Evolutionary conservation across 768 basidiomycete species (phyloP), one percentile per base, ranked within the genome.

Genomic region (Lentinula boryana): DNA sequence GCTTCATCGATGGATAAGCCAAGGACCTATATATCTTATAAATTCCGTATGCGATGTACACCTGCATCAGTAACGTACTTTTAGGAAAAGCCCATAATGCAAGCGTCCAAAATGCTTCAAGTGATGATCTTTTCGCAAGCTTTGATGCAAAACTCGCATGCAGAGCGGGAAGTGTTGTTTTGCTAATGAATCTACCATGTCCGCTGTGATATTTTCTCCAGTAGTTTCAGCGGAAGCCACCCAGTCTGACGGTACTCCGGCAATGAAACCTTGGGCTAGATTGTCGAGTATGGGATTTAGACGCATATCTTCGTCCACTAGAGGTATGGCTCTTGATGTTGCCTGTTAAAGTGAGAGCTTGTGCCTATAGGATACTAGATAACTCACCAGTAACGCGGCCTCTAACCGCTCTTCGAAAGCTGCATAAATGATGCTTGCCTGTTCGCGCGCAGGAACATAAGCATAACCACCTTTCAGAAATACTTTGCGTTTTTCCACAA

Each of bases 1-100:
- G 97, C 95, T 74, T 99, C 97, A 15, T 99, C 96, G 38, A 99
- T 84, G 0, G 95, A 88, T 60, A 99, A 74, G 7, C 97, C 97
- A 60, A 98, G 78, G 1, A 92, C 91, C 96, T 97, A 68, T 23
- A 27, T 23, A 13, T 21, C n/a, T 32, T 31, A 46, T 36, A 40
- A 21, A 54, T 51, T 48, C 23, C 63, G 18, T 16, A 58, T 36
- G 10, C 62, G 27, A 41, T 49, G 10, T 13, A 21, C 43, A n/a
- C 62, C 32, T 16, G 33, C 48, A 23, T 44, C 31, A 8, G 38
- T 41, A 48, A 63, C 72, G 43, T 62, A 92, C 96, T 87, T 99
- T 99, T 68, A 99, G 76, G 77, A 99, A 99, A 35, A 99, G 73
- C 1, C 91, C 93, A 68, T 97, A 94, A 66, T 98, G 89, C 64